Evolutionary conservation across 2,329 filamentous ascomycete genomes (phyloP), one percentile per base, ranked within the genome.

Genomic region (Colletotrichum caudatum): DNA sequence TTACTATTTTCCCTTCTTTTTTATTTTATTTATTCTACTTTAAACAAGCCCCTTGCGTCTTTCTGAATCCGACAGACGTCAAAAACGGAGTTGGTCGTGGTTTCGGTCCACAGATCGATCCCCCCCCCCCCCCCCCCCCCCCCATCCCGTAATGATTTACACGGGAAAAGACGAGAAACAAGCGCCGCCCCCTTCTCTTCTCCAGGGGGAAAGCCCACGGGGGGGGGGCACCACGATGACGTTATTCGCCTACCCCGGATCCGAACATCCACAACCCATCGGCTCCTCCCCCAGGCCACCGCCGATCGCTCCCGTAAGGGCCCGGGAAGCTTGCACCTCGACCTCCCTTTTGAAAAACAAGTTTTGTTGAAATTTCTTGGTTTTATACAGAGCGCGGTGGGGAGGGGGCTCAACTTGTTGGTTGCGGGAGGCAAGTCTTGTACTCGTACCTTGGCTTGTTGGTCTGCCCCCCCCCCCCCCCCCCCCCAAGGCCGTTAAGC

Each of bases 161-260:
- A 23, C 54, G 3, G 11, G 54, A n/a, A n/a, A n/a, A 51, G 8
- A 46, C 48, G 11, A 20, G 29, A 53, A 65, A 69, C 61, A 69
- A 46, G 58, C n/a, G n/a, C n/a, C 54, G 54, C 54, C 33, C 33
- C 29, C 29, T 29, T 14, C n/a, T n/a, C n/a, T 41, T 41, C 29
- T 26, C 41, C 50, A 50, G 11, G 51, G 57, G 11, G 37, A n/a
- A n/a, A n/a, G 23, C 12, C 11, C 9, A 16, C 16, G n/a, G n/a
- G n/a, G n/a, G n/a, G n/a, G 29, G 20, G 8, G 12, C 23, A 26
- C n/a, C 29, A 53, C 62, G 48, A 70, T 68, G 69, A 71, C 69
- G 64, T 68, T 68, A 60, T 71, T 39, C n/a, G 26, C 48, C 37
- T 64, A 71, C 69, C 69, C 69, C 69, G 69, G 69, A 71, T 64